Evolutionary conservation across 352 stramenopile species (phyloP), one percentile per base, ranked within the genome.

Genomic region (Phytophthora lateralis): DNA sequence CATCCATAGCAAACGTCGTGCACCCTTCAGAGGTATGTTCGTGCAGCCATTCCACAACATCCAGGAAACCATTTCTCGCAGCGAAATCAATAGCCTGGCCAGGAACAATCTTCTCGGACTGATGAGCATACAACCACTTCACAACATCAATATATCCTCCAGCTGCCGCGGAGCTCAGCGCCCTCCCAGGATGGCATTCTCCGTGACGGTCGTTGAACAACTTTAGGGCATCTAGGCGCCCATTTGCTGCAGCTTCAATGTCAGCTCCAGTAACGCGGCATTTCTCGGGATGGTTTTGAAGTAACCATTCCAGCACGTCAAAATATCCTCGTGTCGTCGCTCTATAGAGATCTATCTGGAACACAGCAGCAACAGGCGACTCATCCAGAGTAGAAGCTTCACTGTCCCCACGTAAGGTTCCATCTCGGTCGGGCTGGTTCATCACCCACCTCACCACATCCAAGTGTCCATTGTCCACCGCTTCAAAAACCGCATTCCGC

Each of bases 391-490:
- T 38, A 38, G 32, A 32, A 32, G 7, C 7, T 6, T 2, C 14
- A 38, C 11, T 6, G 1, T 38, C 32, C 32, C 11, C 32, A 38
- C 32, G 10, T 38, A 38, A 10, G 27, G 27, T 11, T 32, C 27
- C 2, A 21, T 53, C 42, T 17, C 55, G 17, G 17, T 54, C 32
- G 10, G 29, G 38, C 7, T 58, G 46, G 1, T 34, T 21, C 18
- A 55, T 43, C 12, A 63, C 51, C 60, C 60, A 68, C 26, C 52
- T 45, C 7, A 60, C 55, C 26, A 69, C 32, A 0, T 65, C 41
- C 27, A 60, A 37, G 15, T 64, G 38, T 15, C 61, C 46, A 14
- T 55, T 55, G 24, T 41, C 29, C 20, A 65, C 39, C 0, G 54
- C 55, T 29, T 30, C 30, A 35, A 20, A 34, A 2, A 65, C 37